Evolutionary conservation across 2,329 filamentous ascomycete genomes (phyloP).

Genomic region (Ceratocystis eucalypticola): DNA sequence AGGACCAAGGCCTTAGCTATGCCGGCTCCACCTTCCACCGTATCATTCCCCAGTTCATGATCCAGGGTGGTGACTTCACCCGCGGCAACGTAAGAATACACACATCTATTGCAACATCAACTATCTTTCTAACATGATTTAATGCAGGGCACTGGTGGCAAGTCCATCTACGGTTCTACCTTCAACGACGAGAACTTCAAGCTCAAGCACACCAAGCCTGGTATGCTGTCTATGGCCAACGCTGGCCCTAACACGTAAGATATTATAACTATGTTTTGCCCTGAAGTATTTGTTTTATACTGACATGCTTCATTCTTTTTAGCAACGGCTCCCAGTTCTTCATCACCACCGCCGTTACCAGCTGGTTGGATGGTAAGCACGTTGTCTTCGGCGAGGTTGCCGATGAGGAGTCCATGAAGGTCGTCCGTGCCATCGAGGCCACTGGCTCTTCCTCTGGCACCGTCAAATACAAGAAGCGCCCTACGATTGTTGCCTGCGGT

Average conservation of each 20-base stretch:
- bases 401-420: constrained; percentile 33
- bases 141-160: constrained; percentile 68
- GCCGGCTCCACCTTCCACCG: constrained; percentile 77
- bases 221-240: constrained; percentile 89
- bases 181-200: constrained; percentile 89
- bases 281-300: background rate
- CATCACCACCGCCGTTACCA: constrained; percentile 81
- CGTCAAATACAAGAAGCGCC: constrained; percentile 42
- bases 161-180: constrained; percentile 92
- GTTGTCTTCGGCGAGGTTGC: constrained; percentile 71
- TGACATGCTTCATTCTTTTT: constrained; percentile 27
- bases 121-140: constrained; percentile 7
- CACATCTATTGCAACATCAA: background rate
- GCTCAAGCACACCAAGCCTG: constrained; percentile 57
- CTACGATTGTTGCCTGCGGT: constrained; percentile 45
- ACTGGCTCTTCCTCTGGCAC: constrained; percentile 42
- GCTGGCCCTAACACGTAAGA: constrained; percentile 81
- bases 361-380: constrained; percentile 72
- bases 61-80: constrained; percentile 93
- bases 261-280: background rate
- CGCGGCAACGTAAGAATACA: constrained; percentile 61
- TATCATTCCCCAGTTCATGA: constrained; percentile 87
- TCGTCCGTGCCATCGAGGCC: constrained; percentile 50
- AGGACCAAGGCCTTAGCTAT: constrained; percentile 77
- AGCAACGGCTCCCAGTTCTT: constrained; percentile 99